Evolutionary conservation across 768 basidiomycete species (phyloP), one percentile per base, ranked within the genome.

Genomic region (Goffeauzyma gilvescens): DNA sequence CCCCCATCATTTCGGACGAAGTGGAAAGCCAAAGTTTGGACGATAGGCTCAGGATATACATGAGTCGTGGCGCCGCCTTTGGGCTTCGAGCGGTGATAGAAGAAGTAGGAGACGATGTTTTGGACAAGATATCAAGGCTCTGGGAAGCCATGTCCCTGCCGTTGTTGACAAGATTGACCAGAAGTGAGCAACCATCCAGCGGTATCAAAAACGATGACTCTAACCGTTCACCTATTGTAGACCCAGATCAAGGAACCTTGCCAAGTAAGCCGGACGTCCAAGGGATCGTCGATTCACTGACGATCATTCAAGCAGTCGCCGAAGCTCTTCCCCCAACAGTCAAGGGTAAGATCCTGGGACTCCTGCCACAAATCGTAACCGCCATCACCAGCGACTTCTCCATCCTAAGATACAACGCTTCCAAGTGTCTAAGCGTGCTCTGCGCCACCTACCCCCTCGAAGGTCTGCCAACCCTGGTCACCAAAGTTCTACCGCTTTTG

Each of bases 201-300:
- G n/a, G n/a, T n/a, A n/a, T n/a, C n/a, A n/a, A n/a, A n/a, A 30
- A 40, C 2, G 47, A 32, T 6, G 40, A 41, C n/a, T n/a, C n/a
- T n/a, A n/a, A n/a, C n/a, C n/a, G n/a, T n/a, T n/a, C n/a, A n/a
- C n/a, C n/a, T n/a, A n/a, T n/a, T n/a, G n/a, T n/a, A n/a, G n/a
- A n/a, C n/a, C n/a, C n/a, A n/a, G n/a, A n/a, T n/a, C n/a, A n/a
- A n/a, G n/a, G n/a, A n/a, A n/a, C n/a, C n/a, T n/a, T n/a, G n/a
- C n/a, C n/a, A n/a, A n/a, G n/a, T n/a, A n/a, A n/a, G n/a, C n/a
- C n/a, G n/a, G n/a, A 69, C 42, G 86, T 83, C 0, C 87, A 95
- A 59, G 81, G 83, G 55, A 75, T 95, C 25, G 76, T 98, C 45
- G 93, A 98, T 65, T 80, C 81, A 6, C 68, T 96, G 36, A 90